Conservation (phyloP, 805 yeast genomes). For the Candida suzukii region DNA sequence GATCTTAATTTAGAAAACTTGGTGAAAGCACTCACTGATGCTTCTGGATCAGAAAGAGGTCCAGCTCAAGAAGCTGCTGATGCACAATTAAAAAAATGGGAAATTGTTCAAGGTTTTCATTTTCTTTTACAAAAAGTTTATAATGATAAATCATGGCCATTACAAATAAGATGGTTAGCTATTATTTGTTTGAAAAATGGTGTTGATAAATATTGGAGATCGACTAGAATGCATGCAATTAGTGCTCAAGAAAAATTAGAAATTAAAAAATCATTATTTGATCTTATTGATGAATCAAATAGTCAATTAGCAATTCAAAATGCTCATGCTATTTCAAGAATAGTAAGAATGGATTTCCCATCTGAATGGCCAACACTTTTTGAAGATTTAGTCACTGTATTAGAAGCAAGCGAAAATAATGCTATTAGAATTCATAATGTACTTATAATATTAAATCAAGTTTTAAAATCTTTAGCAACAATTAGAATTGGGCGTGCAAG, state of each 20-base stretch:
- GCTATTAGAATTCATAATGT: slow-evolving; percentile 53
- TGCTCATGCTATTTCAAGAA: slow-evolving; percentile 74
- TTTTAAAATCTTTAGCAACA: slow-evolving; percentile 64
- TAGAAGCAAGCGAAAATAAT: slow-evolving; percentile 41
- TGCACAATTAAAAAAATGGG: slow-evolving; percentile 63
- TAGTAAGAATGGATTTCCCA: slow-evolving; percentile 83
- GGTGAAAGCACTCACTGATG: slow-evolving; percentile 36
- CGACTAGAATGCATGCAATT: slow-evolving; percentile 46
- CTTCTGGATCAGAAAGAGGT: slow-evolving; percentile 44
- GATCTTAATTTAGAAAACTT: slow-evolving; percentile 21
- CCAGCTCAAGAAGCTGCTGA: slow-evolving; percentile 60
- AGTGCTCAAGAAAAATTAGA: slow-evolving; percentile 61
- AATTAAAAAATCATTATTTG: slow-evolving; percentile 53
- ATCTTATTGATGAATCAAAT: slow-evolving; percentile 58
- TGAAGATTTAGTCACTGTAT: slow-evolving; percentile 45
- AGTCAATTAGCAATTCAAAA: slow-evolving; percentile 73
- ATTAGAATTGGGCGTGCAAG: slow-evolving; percentile 81
- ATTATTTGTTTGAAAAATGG: slow-evolving; percentile 86
- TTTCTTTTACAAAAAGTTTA: slow-evolving; percentile 41
- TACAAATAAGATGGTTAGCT: slow-evolving; percentile 79
- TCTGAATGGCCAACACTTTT: slow-evolving; percentile 78
- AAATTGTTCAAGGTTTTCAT: slow-evolving; percentile 35
- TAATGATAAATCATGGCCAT: slow-evolving; percentile 47
- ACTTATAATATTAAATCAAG: slow-evolving; percentile 65
- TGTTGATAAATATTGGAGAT: slow-evolving; percentile 78